Evolutionary conservation across 371 early-diverging fungal genomes (phyloP), one percentile per base, ranked within the genome.

Genomic region (Nematocida sp.): DNA sequence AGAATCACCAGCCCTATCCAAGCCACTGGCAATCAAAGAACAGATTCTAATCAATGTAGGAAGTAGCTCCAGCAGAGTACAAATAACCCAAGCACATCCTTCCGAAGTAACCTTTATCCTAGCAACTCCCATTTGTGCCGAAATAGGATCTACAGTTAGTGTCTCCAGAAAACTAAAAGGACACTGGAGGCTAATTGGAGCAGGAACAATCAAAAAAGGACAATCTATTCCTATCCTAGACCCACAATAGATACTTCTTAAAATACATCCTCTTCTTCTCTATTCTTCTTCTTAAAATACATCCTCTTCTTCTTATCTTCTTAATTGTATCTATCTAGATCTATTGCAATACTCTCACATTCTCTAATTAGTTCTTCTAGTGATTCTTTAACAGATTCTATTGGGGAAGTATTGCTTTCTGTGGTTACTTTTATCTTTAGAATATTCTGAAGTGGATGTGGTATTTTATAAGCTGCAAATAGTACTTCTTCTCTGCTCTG

Each of bases 21-120:
- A 54, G 41, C 80, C 70, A 3, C 74, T 80, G 7, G 65, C 57
- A 7, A 37, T 55, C 91, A 95, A 83, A 80, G 99, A 99, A 83
- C 88, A 91, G 34, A 85, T 99, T 41, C 87, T 94, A 87, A 90
- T 97, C 67, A 98, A 95, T 86, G 93, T 99, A 82, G 97, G 98
- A 63, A 92, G 94, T 54, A 94, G 91, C 46, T 90, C 93, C n/a
- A 93, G 94, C 48, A 95, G 97, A 78, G 95, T 94, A 70, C 88
- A 90, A 67, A 77, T 98, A 23, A 93, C 95, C 60, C 92, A 90
- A 86, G 89, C 88, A 74, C 90, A 91, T 7, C 48, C 53, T 85
- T 81, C 90, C 81, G 92, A 93, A 58, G 76, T 37, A 4, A 91
- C 90, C 87, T 91, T 97, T 80, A 86, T 89, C 21, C 86, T 99